phyloP scores from a whole-genome alignment of 352 stramenopile genomes.

The Blastocystis sp. region DNA sequence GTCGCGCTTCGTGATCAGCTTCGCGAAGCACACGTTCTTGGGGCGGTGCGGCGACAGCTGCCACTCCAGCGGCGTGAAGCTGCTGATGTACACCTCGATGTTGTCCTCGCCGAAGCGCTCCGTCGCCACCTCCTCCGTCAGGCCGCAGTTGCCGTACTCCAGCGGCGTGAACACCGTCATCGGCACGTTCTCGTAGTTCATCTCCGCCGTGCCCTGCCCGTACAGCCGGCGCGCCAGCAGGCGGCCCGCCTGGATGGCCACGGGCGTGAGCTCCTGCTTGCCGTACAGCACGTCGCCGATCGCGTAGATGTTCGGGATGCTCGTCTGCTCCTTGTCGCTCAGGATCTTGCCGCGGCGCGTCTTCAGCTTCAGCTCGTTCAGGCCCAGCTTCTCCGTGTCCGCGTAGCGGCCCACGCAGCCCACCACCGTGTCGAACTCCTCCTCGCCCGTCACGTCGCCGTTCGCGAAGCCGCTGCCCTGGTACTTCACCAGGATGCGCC shows the following conservation, averaged over 20 bases:
- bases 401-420: slow-evolving; percentile 86
- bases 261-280: slow-evolving; percentile 90
- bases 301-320: slow-evolving; percentile 89
- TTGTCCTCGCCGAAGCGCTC: slow-evolving; percentile 83
- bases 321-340: slow-evolving; percentile 85
- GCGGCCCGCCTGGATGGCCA: slow-evolving; percentile 90
- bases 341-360: slow-evolving; percentile 85
- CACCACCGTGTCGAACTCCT: slow-evolving; percentile 93
- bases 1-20: slow-evolving; percentile 86
- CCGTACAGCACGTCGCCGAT: slow-evolving; percentile 91
- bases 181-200: slow-evolving; percentile 73
- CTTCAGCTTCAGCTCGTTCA: slow-evolving; percentile 82
- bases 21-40: slow-evolving; percentile 85
- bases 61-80: slow-evolving; percentile 92
- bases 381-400: slow-evolving; percentile 84
- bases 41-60: slow-evolving; percentile 77
- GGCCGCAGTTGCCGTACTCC: slow-evolving; percentile 91
- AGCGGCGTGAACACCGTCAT: slow-evolving; percentile 90
- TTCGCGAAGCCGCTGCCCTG: slow-evolving; percentile 74
- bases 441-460: slow-evolving; percentile 74
- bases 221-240: slow-evolving; percentile 86
- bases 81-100: slow-evolving; percentile 90
- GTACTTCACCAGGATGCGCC: slow-evolving; percentile 80
- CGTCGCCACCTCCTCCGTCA: slow-evolving; percentile 90
- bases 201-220: slow-evolving; percentile 74